These are phyloP conservation scores for Thermothelomyces thermophilus DNA, from an alignment of 2,329 filamentous ascomycete species.

Conservation along the genomic window DNA sequence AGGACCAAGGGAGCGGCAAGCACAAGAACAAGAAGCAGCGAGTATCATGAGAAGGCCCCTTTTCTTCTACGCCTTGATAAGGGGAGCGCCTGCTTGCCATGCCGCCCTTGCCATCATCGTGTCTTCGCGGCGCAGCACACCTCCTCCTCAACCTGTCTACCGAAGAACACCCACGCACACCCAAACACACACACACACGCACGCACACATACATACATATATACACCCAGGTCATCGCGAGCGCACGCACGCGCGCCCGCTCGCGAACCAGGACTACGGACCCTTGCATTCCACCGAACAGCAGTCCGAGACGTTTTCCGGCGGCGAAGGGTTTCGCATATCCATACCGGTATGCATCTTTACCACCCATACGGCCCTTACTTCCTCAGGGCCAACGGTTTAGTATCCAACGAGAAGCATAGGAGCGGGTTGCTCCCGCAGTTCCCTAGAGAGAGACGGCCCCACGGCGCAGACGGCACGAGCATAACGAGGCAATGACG, in stretches of 20 bases:
- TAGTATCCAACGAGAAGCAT: not conserved
- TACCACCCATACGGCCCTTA: not conserved
- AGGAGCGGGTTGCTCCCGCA: not conserved
- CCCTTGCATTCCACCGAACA: too few relatives aligned
- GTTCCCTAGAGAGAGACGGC: not conserved
- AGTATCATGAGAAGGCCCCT: slow-evolving; percentile 11
- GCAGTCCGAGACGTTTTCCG: too few relatives aligned
- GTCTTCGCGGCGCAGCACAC: not conserved
- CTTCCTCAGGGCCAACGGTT: not conserved
- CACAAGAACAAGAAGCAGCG: slow-evolving; percentile 23
- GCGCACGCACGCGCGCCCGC: too few relatives aligned
- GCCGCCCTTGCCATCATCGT: not conserved
- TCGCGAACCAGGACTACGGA: too few relatives aligned
- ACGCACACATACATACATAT: too few relatives aligned
- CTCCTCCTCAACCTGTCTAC: too few relatives aligned
- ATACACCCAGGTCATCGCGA: too few relatives aligned
- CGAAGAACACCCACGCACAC: too few relatives aligned
- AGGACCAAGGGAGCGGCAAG: slow-evolving; percentile 17
- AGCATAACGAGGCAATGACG: slow-evolving; percentile 1
- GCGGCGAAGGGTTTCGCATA: too few relatives aligned
- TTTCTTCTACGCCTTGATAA: too few relatives aligned
- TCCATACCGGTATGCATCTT: too few relatives aligned
- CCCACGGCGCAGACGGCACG: not conserved
- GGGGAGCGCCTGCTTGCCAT: not conserved
- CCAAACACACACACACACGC: too few relatives aligned